Evolutionary conservation across 306 rosid species (phyloP).

Genomic region (Citrullus mucosospermus): DNA sequence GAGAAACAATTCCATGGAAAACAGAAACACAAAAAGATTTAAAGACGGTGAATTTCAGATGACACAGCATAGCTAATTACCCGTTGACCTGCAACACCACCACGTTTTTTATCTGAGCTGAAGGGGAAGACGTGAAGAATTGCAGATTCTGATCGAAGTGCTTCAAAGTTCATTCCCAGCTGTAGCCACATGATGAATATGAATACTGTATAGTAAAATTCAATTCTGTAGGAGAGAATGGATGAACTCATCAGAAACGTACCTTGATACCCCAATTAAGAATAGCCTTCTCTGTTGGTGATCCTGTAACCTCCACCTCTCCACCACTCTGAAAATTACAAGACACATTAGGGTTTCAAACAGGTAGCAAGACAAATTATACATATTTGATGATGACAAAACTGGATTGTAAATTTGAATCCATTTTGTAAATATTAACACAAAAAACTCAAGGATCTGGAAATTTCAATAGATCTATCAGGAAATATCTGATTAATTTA

Average conservation of each 20-base stretch:
- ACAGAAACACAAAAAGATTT: background rate
- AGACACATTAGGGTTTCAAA: background rate
- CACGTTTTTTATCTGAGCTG: conserved; percentile 79
- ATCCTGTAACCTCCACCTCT: conserved; percentile 62
- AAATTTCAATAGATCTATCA: background rate
- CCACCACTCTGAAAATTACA: conserved; percentile 33
- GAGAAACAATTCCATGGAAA: background rate
- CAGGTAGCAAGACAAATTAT: background rate
- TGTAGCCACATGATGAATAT: conserved; percentile 19
- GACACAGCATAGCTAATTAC: conserved; percentile 20
- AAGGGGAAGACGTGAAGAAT: conserved; percentile 71
- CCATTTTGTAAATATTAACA: background rate
- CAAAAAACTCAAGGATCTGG: background rate
- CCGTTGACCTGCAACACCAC: conserved; percentile 54
- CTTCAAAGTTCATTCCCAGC: conserved; percentile 76
- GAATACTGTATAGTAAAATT: background rate
- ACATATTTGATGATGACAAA: background rate
- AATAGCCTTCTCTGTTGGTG: conserved; percentile 91
- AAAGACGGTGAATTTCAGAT: background rate
- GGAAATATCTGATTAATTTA: background rate
- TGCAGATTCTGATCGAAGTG: conserved; percentile 37
- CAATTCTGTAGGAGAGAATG: background rate
- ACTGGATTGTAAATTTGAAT: background rate
- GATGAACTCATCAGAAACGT: background rate
- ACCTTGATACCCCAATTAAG: conserved; percentile 69